Percentiles rank a stretch among this genome's conserved stretches.
Conservation (phyloP, 208 protist genomes). For the Tritrichomonas foetus region DNA sequence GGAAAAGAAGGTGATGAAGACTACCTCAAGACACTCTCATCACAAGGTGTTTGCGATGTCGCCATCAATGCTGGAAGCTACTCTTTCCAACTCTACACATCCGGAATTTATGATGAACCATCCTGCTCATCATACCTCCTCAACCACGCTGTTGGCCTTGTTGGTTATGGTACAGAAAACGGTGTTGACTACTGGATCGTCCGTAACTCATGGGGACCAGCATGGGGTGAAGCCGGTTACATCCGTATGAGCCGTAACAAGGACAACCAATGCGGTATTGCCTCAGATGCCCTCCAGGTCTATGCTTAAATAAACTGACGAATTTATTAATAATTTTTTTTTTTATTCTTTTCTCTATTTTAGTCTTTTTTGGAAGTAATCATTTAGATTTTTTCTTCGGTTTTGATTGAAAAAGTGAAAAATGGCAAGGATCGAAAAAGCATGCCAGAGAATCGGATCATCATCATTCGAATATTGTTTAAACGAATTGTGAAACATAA, state of each 20-base stretch:
- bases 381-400: no score
- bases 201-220: constrained; percentile 58
- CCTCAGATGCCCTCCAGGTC: constrained; percentile 41
- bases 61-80: constrained; percentile 51
- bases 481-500: no score
- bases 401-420: no score
- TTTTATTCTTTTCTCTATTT: not conserved
- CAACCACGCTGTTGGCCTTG: constrained; percentile 24
- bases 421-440: no score
- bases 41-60: constrained; percentile 41
- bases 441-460: no score
- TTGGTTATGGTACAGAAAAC: constrained; percentile 29
- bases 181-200: no score
- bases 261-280: constrained; percentile 53
- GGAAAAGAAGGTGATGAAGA: constrained; percentile 46
- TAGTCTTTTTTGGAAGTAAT: no score
- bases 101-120: constrained; percentile 50
- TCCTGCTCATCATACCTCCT: constrained; percentile 27
- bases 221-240: constrained; percentile 55
- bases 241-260: constrained; percentile 50
- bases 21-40: not conserved
- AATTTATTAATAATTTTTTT: not conserved
- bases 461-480: no score
- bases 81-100: constrained; percentile 49
- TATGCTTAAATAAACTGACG: not conserved